phyloP scores from a whole-genome alignment of 257 asterid genomes.

The Solanum corneliomulleri region DNA sequence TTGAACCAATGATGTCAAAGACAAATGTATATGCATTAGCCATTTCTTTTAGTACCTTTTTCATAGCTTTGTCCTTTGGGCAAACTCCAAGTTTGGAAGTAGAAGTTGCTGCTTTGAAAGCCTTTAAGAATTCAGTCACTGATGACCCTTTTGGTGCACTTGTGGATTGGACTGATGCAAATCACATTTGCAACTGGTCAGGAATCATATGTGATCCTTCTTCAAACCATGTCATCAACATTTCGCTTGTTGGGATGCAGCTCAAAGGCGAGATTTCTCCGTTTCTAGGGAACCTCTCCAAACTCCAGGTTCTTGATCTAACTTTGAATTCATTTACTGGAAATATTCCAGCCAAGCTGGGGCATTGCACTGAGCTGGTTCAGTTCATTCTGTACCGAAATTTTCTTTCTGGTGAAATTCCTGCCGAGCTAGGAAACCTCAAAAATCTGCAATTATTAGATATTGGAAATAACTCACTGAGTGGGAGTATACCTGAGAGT shows the following conservation, averaged over 20 bases:
- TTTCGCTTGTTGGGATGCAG: conserved; percentile 37
- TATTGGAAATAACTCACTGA: conserved; percentile 44
- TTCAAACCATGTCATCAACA: conserved; percentile 24
- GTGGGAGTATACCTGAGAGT: conserved; percentile 46
- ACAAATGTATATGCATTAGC: conserved; percentile 1
- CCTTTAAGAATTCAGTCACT: conserved; percentile 39
- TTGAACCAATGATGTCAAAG: conserved; percentile 7
- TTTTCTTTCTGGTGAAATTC: conserved; percentile 50
- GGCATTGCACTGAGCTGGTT: conserved; percentile 27
- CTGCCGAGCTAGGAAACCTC: conserved; percentile 43
- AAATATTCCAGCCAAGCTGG: conserved; percentile 41
- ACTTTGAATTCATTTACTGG: conserved; percentile 58
- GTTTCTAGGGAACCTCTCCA: conserved; percentile 50
- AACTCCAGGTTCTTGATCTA: conserved; percentile 69
- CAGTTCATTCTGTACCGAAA: conserved; percentile 35
- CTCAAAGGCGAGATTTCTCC: conserved; percentile 55
- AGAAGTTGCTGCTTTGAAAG: conserved; percentile 45
- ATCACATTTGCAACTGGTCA: conserved; percentile 64
- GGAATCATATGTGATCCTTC: conserved; percentile 45
- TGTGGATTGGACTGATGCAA: conserved; percentile 38
- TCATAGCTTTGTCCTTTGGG: conserved; percentile 11
- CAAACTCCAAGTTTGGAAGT: conserved; percentile 4
- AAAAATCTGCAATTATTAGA: conserved; percentile 28
- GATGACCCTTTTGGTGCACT: conserved; percentile 44
- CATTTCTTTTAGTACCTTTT: conserved; percentile 9